Evolutionary conservation across 2,329 filamentous ascomycete genomes (phyloP), one percentile per base, ranked within the genome.

Genomic region (Alternaria infectoria): DNA sequence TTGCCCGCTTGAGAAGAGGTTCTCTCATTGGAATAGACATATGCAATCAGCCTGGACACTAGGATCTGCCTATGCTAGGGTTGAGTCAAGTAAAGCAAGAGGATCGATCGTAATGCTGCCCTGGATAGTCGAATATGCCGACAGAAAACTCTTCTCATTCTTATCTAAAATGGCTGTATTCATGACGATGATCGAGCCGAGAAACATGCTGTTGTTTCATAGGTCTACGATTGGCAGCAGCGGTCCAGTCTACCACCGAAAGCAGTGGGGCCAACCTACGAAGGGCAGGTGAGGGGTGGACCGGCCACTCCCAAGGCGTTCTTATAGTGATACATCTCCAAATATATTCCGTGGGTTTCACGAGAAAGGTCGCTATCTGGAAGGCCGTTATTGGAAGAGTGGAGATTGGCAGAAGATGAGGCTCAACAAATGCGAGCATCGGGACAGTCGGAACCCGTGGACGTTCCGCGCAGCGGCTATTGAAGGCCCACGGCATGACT

Each of bases 401-500:
- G 12, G 19, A 51, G 15, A 6, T 21, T 51, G 49, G 12, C 32
- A 51, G 1, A 32, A 10, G 19, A 26, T 21, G 23, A 49, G 23
- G 19, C 19, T 52, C 19, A 10, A 56, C 21, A 19, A 56, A 56
- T 12, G 47, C 25, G 21, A 36, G n/a, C 9, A 15, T 49, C 61
- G 54, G 59, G 54, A 59, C 30, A 23, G 12, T 59, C 61, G 54
- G 61, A 59, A 55, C 11, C 28, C 28, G 28, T 30, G 28, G 28
- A 30, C 43, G 17, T 26, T 28, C 43, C 46, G 54, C 17, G 19
- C 58, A 23, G 49, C 49, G 61, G 64, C 45, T 67, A 67, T 62
- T 62, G 36, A 61, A 61, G 64, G 64, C 30, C 36, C n/a, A 56
- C 44, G 61, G 61, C 36, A 61, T 36, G 28, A 23, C 46, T 54